A percentile compares a stretch with the other conserved stretches of the same genome.
Evolutionary conservation across 1,139 yeast species (phyloP).

Genomic region (Blastobotrys persicus): DNA sequence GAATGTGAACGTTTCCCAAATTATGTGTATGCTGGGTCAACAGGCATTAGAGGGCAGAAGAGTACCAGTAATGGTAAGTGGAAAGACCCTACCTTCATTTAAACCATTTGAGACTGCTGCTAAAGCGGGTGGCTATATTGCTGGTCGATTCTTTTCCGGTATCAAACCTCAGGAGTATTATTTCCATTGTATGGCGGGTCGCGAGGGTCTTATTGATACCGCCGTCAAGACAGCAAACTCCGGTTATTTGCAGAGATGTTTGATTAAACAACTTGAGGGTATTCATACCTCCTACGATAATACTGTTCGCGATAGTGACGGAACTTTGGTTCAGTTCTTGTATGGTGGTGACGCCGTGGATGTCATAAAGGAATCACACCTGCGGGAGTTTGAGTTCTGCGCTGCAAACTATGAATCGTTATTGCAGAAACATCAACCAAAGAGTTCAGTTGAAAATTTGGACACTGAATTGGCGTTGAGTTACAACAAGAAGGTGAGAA

Average conservation of each 20-base stretch:
- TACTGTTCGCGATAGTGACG: slow-evolving; percentile 94
- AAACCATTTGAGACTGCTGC: slow-evolving; percentile 97
- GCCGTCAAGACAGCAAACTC: slow-evolving; percentile 99
- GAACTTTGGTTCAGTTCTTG: slow-evolving; percentile 87
- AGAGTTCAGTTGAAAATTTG: slow-evolving; percentile 65
- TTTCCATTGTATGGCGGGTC: slow-evolving; percentile 99
- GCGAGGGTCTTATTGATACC: slow-evolving; percentile 99
- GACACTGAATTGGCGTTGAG: slow-evolving; percentile 79
- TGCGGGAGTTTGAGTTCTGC: slow-evolving; percentile 92
- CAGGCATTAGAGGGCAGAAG: slow-evolving; percentile 99
- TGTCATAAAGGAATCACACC: slow-evolving; percentile 89
- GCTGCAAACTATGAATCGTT: slow-evolving; percentile 86
- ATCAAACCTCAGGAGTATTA: slow-evolving; percentile 98
- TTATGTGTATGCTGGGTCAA: slow-evolving; percentile 98
- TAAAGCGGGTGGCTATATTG: slow-evolving; percentile 97
- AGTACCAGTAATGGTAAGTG: slow-evolving; percentile 98
- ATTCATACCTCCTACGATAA: slow-evolving; percentile 92
- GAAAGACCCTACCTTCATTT: slow-evolving; percentile 95
- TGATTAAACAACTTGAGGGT: slow-evolving; percentile 97
- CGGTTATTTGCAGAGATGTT: slow-evolving; percentile 97
- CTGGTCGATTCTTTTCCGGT: slow-evolving; percentile 97
- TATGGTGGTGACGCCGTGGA: slow-evolving; percentile 98
- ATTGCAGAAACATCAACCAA: slow-evolving; percentile 83
- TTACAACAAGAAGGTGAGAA: slow-evolving; percentile 79
- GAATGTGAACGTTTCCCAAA: slow-evolving; percentile 96